Conservation (phyloP, 768 basidiomycete species). For the Mycena kentingensis region DNA sequence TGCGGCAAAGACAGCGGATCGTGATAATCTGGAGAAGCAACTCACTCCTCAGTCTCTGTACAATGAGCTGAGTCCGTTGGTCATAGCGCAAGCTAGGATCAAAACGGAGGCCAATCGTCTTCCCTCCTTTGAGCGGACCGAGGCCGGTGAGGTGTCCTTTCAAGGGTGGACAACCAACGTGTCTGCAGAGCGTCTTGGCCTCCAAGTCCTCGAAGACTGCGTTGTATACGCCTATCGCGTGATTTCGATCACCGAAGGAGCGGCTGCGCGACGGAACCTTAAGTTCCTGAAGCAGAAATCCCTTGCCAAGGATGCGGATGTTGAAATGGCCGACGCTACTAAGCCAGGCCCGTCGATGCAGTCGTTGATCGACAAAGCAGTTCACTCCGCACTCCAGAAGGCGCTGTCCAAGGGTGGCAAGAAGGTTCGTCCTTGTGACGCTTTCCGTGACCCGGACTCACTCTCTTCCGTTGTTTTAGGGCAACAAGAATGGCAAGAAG, state of each 20-base stretch:
- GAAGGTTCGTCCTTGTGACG: not conserved
- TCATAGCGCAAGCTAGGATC: too few species aligned
- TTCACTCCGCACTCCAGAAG: not conserved
- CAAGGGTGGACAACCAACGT: too few species aligned
- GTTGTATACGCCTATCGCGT: not conserved
- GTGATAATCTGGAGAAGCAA: too few species aligned
- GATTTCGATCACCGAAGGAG: not conserved
- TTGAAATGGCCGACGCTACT: conserved; percentile 9
- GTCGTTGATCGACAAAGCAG: conserved; percentile 13
- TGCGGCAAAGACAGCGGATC: too few species aligned
- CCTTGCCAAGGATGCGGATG: not conserved
- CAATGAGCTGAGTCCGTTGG: too few species aligned
- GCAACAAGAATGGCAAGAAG: conserved; percentile 12
- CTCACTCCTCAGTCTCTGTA: too few species aligned
- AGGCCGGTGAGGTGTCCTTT: too few species aligned
- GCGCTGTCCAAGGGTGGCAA: conserved; percentile 3
- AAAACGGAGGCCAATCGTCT: too few species aligned
- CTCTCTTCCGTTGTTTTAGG: not conserved
- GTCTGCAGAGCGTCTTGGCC: too few species aligned
- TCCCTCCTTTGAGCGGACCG: too few species aligned
- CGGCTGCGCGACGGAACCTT: not conserved
- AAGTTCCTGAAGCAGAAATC: not conserved
- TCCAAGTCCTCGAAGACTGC: not conserved
- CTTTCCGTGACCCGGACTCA: not conserved
- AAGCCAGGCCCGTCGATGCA: conserved; percentile 13